phyloP scores from a whole-genome alignment of 345 rosid genomes.

The Rhodomyrtus tomentosa region DNA sequence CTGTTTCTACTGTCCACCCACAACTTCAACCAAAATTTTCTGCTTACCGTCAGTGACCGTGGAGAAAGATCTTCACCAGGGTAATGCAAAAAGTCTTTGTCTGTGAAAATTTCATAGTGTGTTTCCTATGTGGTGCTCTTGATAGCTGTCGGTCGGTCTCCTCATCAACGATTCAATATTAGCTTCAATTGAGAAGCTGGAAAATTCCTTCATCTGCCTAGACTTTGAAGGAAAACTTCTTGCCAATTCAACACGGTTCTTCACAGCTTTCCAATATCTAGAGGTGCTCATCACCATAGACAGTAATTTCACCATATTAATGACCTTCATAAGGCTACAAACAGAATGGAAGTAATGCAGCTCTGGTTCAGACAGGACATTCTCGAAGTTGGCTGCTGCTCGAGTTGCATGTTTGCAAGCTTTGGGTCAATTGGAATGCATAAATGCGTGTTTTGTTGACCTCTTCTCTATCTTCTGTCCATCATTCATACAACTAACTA shows the following conservation, averaged over 20 bases:
- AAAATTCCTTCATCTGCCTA: neutral
- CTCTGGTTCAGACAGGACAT: neutral
- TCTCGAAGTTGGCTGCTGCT: neutral
- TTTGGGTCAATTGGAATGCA: neutral
- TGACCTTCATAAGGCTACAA: neutral
- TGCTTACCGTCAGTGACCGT: neutral
- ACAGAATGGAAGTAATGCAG: neutral
- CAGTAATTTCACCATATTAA: neutral
- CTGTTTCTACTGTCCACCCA: neutral
- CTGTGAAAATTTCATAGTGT: neutral
- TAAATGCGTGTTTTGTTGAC: neutral
- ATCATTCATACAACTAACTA: neutral
- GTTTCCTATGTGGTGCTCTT: neutral
- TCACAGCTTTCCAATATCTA: neutral
- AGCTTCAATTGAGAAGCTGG: neutral
- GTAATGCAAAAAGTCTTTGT: neutral
- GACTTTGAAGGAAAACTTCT: neutral
- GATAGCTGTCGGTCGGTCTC: neutral
- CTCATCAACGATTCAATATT: neutral
- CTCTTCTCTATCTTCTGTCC: neutral
- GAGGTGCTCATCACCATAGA: neutral
- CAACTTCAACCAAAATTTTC: neutral
- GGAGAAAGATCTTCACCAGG: neutral
- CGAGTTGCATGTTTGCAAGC: neutral
- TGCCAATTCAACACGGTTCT: neutral